A percentile compares a stretch with the other conserved stretches of the same genome.
Evolutionary conservation across 352 stramenopile species (phyloP).

Genomic region (Globisporangium paddicum): DNA sequence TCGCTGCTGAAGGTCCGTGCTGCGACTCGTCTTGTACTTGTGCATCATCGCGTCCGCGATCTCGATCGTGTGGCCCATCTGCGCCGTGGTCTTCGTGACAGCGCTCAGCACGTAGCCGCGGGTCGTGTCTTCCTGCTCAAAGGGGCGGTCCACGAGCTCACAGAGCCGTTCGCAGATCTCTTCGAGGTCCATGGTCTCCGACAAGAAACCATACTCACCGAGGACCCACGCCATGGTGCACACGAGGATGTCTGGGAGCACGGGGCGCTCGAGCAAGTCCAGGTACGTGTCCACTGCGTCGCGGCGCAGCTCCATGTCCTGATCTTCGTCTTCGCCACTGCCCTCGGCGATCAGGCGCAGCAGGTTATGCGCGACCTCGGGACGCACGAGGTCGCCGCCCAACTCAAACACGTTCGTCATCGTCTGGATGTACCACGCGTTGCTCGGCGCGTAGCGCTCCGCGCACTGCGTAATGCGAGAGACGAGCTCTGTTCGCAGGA

Average conservation of each 20-base stretch:
- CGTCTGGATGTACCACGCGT: constrained; percentile 98
- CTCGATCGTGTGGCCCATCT: constrained; percentile 89
- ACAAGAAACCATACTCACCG: constrained; percentile 98
- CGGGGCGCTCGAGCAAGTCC: constrained; percentile 93
- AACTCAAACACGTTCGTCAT: constrained; percentile 97
- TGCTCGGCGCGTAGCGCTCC: constrained; percentile 96
- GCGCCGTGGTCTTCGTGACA: constrained; percentile 98
- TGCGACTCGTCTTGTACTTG: constrained; percentile 94
- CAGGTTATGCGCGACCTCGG: constrained; percentile 97
- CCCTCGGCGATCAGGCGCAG: constrained; percentile 98
- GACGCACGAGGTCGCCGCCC: constrained; percentile 95
- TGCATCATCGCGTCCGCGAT: constrained; percentile 93
- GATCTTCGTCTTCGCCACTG: constrained; percentile 95
- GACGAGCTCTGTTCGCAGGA: constrained; percentile 96
- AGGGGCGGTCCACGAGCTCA: constrained; percentile 85
- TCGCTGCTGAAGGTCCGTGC: constrained; percentile 97
- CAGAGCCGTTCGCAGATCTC: constrained; percentile 95
- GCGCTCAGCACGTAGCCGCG: constrained; percentile 95
- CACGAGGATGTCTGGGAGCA: constrained; percentile 94
- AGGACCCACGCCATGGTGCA: constrained; percentile 98
- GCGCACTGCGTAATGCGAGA: constrained; percentile 97
- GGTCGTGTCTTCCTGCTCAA: constrained; percentile 89
- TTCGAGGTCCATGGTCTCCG: constrained; percentile 89
- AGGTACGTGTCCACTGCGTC: constrained; percentile 97
- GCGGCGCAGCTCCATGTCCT: constrained; percentile 94